Evolutionary conservation across 768 basidiomycete genomes (phyloP).

Genomic region (Podaxis sp.): DNA sequence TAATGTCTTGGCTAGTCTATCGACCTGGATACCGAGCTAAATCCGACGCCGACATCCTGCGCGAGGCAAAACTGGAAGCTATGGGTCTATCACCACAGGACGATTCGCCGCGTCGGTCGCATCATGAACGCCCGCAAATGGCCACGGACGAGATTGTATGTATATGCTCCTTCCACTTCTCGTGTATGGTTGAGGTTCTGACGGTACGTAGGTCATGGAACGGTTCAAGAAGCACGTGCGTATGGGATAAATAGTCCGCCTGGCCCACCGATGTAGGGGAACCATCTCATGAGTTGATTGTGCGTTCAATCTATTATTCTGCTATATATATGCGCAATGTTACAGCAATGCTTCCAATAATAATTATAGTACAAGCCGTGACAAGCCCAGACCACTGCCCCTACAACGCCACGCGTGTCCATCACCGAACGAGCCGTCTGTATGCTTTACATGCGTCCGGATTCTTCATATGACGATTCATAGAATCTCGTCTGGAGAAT

Average conservation of each 20-base stretch:
- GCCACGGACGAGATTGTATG: slow-evolving; percentile 90
- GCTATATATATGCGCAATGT: slow-evolving; percentile 4
- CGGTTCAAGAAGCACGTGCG: slow-evolving; percentile 97
- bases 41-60: slow-evolving; percentile 84
- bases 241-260: slow-evolving; percentile 39
- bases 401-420: slow-evolving; percentile 3
- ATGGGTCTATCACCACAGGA: slow-evolving; percentile 71
- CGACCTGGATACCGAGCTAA: slow-evolving; percentile 80
- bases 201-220: slow-evolving; percentile 73
- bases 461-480: slow-evolving; percentile 13
- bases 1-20: slow-evolving; percentile 56
- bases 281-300: background rate
- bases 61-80: slow-evolving; percentile 85
- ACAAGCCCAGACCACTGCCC: background rate
- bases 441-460: slow-evolving; percentile 11
- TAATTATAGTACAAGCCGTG: slow-evolving; percentile 3
- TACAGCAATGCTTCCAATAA: background rate
- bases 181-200: background rate
- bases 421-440: background rate
- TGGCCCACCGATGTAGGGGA: no score
- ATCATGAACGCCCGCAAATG: slow-evolving; percentile 66
- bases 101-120: slow-evolving; percentile 43
- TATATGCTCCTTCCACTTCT: slow-evolving; percentile 14
- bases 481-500: slow-evolving; percentile 10
- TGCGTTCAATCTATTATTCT: background rate